Evolutionary conservation across 208 protist genomes (phyloP), one percentile per base, ranked within the genome.

Genomic region (Wallacemonas sp.): DNA sequence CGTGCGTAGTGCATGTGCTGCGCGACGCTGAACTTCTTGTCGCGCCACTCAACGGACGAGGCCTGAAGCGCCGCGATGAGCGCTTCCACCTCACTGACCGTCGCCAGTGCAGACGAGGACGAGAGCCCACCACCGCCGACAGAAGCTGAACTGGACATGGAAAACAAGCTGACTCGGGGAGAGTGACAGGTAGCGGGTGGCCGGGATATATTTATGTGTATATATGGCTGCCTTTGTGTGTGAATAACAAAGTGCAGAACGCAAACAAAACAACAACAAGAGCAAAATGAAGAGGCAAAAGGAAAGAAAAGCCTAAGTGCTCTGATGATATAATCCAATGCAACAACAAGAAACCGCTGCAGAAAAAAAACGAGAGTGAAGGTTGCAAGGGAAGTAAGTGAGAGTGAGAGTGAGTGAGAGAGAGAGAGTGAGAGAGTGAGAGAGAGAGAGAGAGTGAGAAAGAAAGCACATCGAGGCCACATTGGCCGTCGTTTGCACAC

Each of bases 1-100:
- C 36, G 65, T 67, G 77, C 34, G 17, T 39, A 47, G 4, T 24
- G 49, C 44, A 41, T 72, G 65, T 32, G 52, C 56, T 36, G 65
- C 48, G 47, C 58, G 41, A 29, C 63, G 52, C 32, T 30, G 52
- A 8, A 54, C 14, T 41, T 34, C 52, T 58, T 58, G 23, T 58
- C 30, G 52, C 21, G 61, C 74, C 74, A 74, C 46, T 74, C 74
- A 1, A 78, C 49, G 12, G 68, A 68, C 46, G 74, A 33, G 14
- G 68, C 74, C 64, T 79, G 74, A 56, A 79, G 52, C 5, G 55
- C 16, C 29, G 33, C 54, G 27, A 58, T 38, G 29, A 70, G 65
- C 17, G 47, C 55, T n/a, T 63, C 47, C n/a, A 70, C 36, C 41
- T 61, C 60, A 21, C 43, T 21, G 9, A 65, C 27, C 30, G 47